Conservation (phyloP, 176 grass and related monocot genomes). For the Rhipidocladum racemiflorum region DNA sequence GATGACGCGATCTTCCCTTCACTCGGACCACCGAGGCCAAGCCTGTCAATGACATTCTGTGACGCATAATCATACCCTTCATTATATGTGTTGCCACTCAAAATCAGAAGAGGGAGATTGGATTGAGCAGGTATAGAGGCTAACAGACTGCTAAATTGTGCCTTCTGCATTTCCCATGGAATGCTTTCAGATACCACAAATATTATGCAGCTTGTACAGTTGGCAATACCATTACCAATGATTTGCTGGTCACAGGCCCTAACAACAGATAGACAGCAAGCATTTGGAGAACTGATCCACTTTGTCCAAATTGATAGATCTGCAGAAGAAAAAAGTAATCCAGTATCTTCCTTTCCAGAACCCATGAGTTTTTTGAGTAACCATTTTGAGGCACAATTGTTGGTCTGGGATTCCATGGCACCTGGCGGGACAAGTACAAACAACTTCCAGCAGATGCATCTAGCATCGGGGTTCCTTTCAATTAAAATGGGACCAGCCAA, state of each 20-base stretch:
- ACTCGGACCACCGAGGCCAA: slow-evolving; percentile 42
- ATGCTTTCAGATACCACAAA: slow-evolving; percentile 80
- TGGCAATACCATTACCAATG: slow-evolving; percentile 38
- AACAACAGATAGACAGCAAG: slow-evolving; percentile 68
- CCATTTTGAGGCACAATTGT: slow-evolving; percentile 58
- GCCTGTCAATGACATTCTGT: slow-evolving; percentile 48
- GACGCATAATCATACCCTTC: slow-evolving; percentile 52
- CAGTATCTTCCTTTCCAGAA: slow-evolving; percentile 41
- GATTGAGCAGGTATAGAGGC: slow-evolving; percentile 58
- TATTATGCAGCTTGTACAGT: slow-evolving; percentile 50
- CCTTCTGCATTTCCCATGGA: slow-evolving; percentile 70
- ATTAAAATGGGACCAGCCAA: slow-evolving; percentile 71
- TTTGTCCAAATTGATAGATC: slow-evolving; percentile 64
- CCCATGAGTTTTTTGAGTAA: slow-evolving; percentile 75
- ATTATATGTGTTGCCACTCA: slow-evolving; percentile 46
- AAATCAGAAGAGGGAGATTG: slow-evolving; percentile 73
- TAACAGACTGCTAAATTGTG: slow-evolving; percentile 54
- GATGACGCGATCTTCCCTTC: slow-evolving; percentile 50
- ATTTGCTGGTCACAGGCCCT: slow-evolving; percentile 53
- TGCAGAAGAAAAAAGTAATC: slow-evolving; percentile 36
- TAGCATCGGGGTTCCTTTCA: slow-evolving; percentile 61
- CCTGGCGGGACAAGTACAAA: slow-evolving; percentile 52
- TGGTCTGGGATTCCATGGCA: slow-evolving; percentile 25
- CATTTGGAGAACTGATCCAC: slow-evolving; percentile 39
- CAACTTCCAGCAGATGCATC: slow-evolving; percentile 89